These are phyloP conservation scores for Sphaerosporella brunnea DNA, from an alignment of 495 filamentous ascomycete genomes.

Conservation along the genomic window DNA sequence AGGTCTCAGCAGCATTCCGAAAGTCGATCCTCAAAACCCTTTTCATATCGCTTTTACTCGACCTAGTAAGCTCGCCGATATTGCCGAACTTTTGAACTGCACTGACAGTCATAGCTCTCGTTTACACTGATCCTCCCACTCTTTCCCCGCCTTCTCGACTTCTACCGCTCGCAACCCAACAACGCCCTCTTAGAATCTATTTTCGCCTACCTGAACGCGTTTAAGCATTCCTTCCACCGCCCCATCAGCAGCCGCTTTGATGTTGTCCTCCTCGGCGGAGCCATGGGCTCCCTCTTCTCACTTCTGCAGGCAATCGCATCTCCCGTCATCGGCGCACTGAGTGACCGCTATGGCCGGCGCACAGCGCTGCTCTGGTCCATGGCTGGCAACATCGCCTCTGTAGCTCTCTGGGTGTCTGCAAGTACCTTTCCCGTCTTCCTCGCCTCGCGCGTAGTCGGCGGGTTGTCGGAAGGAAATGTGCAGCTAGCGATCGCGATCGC, in stretches of 20 bases:
- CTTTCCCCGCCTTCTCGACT: constrained; percentile 82
- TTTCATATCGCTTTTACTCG: constrained; percentile 53
- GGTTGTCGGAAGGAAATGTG: constrained; percentile 89
- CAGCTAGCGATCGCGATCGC: constrained; percentile 94
- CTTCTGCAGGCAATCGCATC: constrained; percentile 85
- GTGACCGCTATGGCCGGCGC: constrained; percentile 74
- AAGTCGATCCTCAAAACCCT: constrained; percentile 71
- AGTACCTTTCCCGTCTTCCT: constrained; percentile 92
- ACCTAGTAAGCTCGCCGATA: constrained; percentile 36
- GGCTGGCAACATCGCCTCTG: constrained; percentile 82
- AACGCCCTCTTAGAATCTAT: constrained; percentile 56
- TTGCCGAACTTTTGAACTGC: constrained; percentile 1
- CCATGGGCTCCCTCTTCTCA: constrained; percentile 82
- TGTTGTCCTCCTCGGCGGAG: constrained; percentile 87
- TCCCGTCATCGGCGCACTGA: constrained; percentile 74
- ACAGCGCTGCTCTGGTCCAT: constrained; percentile 81
- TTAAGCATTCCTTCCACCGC: constrained; percentile 82
- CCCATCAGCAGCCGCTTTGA: constrained; percentile 95
- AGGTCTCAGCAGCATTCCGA: background rate
- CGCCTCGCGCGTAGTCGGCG: constrained; percentile 76
- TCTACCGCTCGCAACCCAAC: constrained; percentile 51
- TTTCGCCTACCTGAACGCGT: constrained; percentile 71
- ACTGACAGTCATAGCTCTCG: constrained; percentile 40
- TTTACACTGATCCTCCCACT: constrained; percentile 97
- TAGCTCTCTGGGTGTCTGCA: constrained; percentile 83